phyloP scores from a whole-genome alignment of 2,329 filamentous ascomycete species.

The Claviceps fusiformis region DNA sequence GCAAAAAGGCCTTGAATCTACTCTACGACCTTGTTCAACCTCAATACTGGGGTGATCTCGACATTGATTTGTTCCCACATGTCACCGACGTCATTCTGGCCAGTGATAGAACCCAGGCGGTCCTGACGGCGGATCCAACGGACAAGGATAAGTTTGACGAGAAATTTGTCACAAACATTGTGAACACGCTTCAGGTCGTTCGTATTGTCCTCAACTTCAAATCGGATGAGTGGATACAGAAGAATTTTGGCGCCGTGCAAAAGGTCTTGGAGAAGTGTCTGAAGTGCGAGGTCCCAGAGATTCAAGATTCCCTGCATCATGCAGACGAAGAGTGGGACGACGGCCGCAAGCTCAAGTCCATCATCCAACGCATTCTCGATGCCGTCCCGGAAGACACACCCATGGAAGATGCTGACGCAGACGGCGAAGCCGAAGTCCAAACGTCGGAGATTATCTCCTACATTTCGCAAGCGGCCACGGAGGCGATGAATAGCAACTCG shows the following conservation, averaged over 20 bases:
- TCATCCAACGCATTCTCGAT: constrained; percentile 71
- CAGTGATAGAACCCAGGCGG: constrained; percentile 58
- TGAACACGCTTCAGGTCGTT: constrained; percentile 88
- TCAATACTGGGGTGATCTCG: constrained; percentile 81
- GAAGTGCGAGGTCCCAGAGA: constrained; percentile 76
- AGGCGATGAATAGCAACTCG: constrained; percentile 67
- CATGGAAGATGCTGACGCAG: constrained; percentile 66
- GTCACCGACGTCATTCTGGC: constrained; percentile 76
- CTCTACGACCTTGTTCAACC: constrained; percentile 75
- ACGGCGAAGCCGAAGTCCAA: constrained; percentile 67
- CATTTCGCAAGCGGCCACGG: constrained; percentile 73
- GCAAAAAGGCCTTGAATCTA: constrained; percentile 70
- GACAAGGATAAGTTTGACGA: constrained; percentile 66
- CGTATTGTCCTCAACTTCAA: constrained; percentile 82
- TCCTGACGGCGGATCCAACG: constrained; percentile 43
- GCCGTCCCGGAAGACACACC: constrained; percentile 66
- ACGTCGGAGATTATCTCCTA: constrained; percentile 80
- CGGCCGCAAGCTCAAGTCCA: constrained; percentile 57
- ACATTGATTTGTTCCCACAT: constrained; percentile 82
- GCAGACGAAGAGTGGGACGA: constrained; percentile 57
- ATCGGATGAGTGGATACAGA: constrained; percentile 78
- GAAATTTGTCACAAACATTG: constrained; percentile 72
- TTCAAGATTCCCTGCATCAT: constrained; percentile 83
- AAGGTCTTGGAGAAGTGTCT: constrained; percentile 83
- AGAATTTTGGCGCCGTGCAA: constrained; percentile 63